Conservation (phyloP, 129 eudicot genomes). For the Cynara cardunculus region DNA sequence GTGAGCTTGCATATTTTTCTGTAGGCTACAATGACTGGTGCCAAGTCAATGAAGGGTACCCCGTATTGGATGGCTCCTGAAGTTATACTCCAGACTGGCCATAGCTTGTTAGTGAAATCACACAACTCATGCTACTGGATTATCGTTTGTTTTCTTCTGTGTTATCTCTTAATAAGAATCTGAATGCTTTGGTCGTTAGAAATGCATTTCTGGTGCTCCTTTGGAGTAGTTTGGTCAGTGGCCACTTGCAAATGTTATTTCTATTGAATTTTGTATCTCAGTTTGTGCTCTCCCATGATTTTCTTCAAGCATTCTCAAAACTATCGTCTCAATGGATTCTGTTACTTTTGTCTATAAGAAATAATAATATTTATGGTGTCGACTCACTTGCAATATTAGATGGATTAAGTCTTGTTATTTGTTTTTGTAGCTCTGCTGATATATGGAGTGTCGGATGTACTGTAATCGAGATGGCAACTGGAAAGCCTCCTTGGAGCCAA, state of each 20-base stretch:
- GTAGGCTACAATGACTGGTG: slow-evolving; percentile 98
- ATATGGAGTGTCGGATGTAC: slow-evolving; percentile 99
- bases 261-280: neutral
- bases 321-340: neutral
- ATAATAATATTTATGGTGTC: neutral
- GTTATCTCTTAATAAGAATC: slow-evolving; percentile 2
- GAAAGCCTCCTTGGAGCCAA: slow-evolving; percentile 99
- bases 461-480: slow-evolving; percentile 98
- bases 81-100: slow-evolving; percentile 98
- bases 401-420: neutral
- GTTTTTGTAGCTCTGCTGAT: slow-evolving; percentile 74
- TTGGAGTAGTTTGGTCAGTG: neutral
- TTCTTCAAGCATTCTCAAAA: neutral
- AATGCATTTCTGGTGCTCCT: neutral
- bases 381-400: neutral
- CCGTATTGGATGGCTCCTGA: slow-evolving; percentile 99
- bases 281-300: neutral
- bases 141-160: neutral
- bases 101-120: slow-evolving; percentile 72
- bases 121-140: slow-evolving; percentile 9
- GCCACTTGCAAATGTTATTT: neutral
- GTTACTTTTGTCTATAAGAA: neutral
- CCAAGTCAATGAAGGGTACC: slow-evolving; percentile 99
- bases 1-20: slow-evolving; percentile 13
- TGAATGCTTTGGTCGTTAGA: neutral